Conservation (phyloP, 257 asterid genomes). For the Nicotiana noctiflora region DNA sequence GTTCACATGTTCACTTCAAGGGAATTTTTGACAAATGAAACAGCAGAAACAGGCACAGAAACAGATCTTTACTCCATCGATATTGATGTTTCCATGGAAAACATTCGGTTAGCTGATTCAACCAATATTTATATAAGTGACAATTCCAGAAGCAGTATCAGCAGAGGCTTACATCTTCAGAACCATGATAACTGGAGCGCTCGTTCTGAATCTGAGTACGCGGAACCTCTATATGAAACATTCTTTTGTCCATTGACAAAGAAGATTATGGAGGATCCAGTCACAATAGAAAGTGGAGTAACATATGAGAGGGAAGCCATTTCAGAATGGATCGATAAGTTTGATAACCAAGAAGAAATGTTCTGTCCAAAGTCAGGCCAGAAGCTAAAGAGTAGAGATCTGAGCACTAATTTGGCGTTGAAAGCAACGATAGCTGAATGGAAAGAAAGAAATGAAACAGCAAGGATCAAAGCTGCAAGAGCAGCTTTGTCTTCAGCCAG, state of each 20-base stretch:
- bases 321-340: constrained; percentile 38
- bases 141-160: constrained; percentile 18
- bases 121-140: constrained; percentile 21
- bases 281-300: constrained; percentile 61
- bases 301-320: constrained; percentile 62
- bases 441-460: constrained; percentile 74
- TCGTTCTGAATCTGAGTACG: constrained; percentile 29
- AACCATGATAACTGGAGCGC: constrained; percentile 14
- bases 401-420: constrained; percentile 54
- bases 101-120: constrained; percentile 23
- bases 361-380: constrained; percentile 56
- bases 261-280: constrained; percentile 75
- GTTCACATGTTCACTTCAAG: not conserved
- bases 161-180: constrained; percentile 6
- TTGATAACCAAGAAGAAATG: constrained; percentile 27
- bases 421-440: constrained; percentile 64
- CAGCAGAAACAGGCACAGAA: constrained; percentile 22
- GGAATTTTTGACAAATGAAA: constrained; percentile 15
- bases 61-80: constrained; percentile 60
- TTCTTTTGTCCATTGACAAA: constrained; percentile 69
- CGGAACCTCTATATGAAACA: constrained; percentile 66
- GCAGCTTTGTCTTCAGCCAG: constrained; percentile 56
- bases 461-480: constrained; percentile 59
- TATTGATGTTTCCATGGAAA: constrained; percentile 31
- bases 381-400: constrained; percentile 34